phyloP scores from a whole-genome alignment of 1,284 basidiomycete genomes.

The Pisolithus thermaeus region DNA sequence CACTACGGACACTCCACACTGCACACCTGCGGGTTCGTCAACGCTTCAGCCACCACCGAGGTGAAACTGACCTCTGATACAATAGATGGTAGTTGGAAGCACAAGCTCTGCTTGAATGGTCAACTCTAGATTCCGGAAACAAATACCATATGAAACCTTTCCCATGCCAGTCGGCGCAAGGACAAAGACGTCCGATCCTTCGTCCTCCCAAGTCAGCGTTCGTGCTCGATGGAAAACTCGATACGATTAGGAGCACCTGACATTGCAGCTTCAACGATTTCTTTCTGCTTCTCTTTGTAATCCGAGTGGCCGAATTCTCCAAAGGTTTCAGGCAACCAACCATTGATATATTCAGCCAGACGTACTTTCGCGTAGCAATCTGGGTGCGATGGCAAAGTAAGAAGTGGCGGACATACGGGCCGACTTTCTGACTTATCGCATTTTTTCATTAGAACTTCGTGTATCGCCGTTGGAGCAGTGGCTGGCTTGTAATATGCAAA shows the following conservation, averaged over 20 bases:
- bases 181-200: constrained; percentile 70
- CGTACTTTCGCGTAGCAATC: neutral
- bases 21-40: neutral
- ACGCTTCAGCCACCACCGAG: neutral
- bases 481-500: constrained; percentile 1
- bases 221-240: neutral
- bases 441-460: neutral
- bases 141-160: constrained; percentile 49
- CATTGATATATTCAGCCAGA: neutral
- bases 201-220: neutral
- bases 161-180: constrained; percentile 87
- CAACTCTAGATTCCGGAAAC: neutral
- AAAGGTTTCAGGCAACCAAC: neutral
- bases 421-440: neutral
- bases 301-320: constrained; percentile 62
- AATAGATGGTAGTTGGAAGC: constrained; percentile 83
- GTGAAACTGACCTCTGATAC: constrained; percentile 47
- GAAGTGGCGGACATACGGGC: neutral
- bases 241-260: constrained; percentile 33
- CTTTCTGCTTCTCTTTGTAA: constrained; percentile 74
- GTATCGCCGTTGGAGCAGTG: neutral
- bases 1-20: constrained; percentile 73
- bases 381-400: neutral
- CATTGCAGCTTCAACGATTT: constrained; percentile 67
- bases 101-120: constrained; percentile 51